A percentile compares a stretch with the other conserved stretches of the same genome.
Conservation (phyloP, 2,329 filamentous ascomycete species). For the Neophaeococcomyces mojaviensis region DNA sequence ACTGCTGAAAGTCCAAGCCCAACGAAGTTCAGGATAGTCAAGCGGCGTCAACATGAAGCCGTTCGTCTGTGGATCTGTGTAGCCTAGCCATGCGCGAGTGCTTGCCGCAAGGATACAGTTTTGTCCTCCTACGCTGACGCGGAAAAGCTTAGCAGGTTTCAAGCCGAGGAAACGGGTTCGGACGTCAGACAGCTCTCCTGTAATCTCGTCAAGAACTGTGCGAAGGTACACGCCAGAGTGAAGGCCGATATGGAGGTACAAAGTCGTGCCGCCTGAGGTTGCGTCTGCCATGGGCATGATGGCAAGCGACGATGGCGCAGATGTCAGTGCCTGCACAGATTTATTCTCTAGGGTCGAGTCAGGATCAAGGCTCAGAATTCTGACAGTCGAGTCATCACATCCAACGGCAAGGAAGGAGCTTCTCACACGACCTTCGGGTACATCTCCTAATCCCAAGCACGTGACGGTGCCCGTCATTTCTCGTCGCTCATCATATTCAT, state of each 20-base stretch:
- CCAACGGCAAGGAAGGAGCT: conserved; percentile 93
- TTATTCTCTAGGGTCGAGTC: conserved; percentile 88
- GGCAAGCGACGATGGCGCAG: conserved; percentile 76
- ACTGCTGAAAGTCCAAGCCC: conserved; percentile 93
- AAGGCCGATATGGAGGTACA: conserved; percentile 92
- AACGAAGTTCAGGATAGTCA: conserved; percentile 80
- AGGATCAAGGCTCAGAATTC: conserved; percentile 81
- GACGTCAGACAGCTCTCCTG: conserved; percentile 90
- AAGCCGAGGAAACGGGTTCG: conserved; percentile 89
- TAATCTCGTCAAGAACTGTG: conserved; percentile 89
- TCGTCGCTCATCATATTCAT: conserved; percentile 90
- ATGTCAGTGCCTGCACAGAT: conserved; percentile 87
- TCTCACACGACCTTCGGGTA: conserved; percentile 79
- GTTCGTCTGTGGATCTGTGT: conserved; percentile 78
- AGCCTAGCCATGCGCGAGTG: conserved; percentile 92
- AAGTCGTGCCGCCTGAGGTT: conserved; percentile 74
- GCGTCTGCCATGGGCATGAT: conserved; percentile 97
- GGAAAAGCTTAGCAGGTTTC: conserved; percentile 81
- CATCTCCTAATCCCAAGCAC: conserved; percentile 84
- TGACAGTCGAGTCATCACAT: conserved; percentile 92
- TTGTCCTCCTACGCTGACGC: conserved; percentile 78
- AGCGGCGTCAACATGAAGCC: conserved; percentile 88
- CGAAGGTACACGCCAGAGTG: conserved; percentile 93
- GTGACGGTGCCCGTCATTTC: conserved; percentile 95
- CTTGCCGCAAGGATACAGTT: conserved; percentile 83